Percentiles rank a stretch among this genome's conserved stretches.
Evolutionary conservation across 1,139 yeast species (phyloP).

Genomic region (Candida anutae): DNA sequence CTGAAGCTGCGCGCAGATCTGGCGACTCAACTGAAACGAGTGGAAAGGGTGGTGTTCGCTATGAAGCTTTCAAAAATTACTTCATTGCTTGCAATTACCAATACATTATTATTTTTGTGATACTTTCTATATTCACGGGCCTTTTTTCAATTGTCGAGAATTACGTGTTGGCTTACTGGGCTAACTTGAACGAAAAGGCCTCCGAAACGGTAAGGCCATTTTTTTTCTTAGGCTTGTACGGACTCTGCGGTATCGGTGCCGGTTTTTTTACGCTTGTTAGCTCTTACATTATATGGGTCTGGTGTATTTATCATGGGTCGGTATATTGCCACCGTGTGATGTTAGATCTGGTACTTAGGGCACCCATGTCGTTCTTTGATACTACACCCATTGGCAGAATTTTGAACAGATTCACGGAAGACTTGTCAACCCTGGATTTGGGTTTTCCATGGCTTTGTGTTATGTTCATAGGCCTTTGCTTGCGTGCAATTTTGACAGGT

Average conservation of each 20-base stretch:
- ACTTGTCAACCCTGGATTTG: constrained; percentile 17
- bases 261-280: constrained; percentile 17
- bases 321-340: constrained; percentile 18
- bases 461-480: constrained; percentile 9
- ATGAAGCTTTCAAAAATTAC: constrained; percentile 16
- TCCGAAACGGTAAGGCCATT: constrained; percentile 14
- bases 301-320: constrained; percentile 19
- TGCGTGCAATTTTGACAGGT: constrained; percentile 12
- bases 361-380: constrained; percentile 27
- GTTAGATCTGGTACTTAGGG: constrained; percentile 18
- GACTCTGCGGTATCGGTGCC: constrained; percentile 13
- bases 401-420: constrained; percentile 24
- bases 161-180: constrained; percentile 20
- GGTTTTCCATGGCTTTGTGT: constrained; percentile 20
- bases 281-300: constrained; percentile 19
- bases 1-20: too few relatives aligned
- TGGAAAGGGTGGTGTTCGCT: constrained; percentile 19
- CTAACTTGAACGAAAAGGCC: constrained; percentile 14
- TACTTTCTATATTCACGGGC: constrained; percentile 11
- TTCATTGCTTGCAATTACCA: constrained; percentile 20
- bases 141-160: constrained; percentile 15
- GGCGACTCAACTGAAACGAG: constrained; percentile 16
- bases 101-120: constrained; percentile 14
- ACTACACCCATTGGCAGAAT: constrained; percentile 25
- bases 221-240: constrained; percentile 14